A percentile compares a stretch with the other conserved stretches of the same genome.
Conservation (phyloP, 169 alveolate genomes). For the Eimeria sp. region DNA sequence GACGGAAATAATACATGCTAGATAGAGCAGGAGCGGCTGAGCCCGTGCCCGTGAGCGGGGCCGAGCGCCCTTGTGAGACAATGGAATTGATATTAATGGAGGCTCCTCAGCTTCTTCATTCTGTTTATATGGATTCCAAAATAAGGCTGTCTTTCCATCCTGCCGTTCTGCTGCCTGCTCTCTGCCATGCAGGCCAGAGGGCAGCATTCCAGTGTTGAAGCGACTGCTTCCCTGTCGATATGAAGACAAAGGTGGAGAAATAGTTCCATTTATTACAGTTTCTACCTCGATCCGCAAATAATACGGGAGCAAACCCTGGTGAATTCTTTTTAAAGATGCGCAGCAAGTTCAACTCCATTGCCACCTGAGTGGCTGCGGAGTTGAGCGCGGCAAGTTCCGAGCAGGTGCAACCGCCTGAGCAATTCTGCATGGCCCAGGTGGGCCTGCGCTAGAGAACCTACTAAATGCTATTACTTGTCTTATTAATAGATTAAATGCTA, state of each 20-base stretch:
- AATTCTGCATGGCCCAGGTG: background rate
- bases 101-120: background rate
- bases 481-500: background rate
- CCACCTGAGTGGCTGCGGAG: background rate
- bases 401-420: background rate
- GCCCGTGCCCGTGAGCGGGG: background rate
- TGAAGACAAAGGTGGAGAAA: background rate
- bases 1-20: background rate
- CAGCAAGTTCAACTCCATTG: background rate
- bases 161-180: background rate
- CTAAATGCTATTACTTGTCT: background rate
- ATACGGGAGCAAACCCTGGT: background rate
- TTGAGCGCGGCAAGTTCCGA: background rate
- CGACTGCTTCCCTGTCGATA: background rate
- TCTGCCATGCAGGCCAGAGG: background rate
- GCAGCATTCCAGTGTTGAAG: slow-evolving; percentile 2
- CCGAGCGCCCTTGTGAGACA: background rate
- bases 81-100: background rate
- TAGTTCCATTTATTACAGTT: too few relatives aligned
- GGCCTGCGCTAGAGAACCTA: background rate
- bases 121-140: background rate
- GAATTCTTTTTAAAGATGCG: too few relatives aligned
- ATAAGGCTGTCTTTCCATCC: background rate
- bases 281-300: too few relatives aligned
- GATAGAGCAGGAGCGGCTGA: background rate